phyloP scores from a whole-genome alignment of 1,284 basidiomycete species.

The Lignosus rhinocerotis region DNA sequence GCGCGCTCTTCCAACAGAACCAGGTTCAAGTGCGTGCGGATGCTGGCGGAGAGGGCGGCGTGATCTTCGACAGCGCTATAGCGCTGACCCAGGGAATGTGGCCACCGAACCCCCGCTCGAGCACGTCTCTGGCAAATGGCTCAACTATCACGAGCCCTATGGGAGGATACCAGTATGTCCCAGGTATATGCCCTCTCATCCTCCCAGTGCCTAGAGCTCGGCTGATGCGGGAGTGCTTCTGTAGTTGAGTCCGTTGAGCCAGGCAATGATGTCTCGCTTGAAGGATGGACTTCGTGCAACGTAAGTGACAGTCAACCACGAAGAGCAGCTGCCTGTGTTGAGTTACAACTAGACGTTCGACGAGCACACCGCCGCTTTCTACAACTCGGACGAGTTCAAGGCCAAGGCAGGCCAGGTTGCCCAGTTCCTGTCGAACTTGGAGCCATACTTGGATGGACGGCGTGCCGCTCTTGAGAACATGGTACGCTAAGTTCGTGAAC shows the following conservation, averaged over 20 bases:
- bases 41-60: conserved; percentile 50
- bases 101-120: conserved; percentile 38
- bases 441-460: conserved; percentile 43
- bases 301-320: conserved; percentile 25
- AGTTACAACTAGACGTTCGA: conserved; percentile 30
- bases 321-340: background rate
- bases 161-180: conserved; percentile 61
- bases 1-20: conserved; percentile 35
- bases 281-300: conserved; percentile 49
- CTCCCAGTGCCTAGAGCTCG: background rate
- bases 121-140: conserved; percentile 48
- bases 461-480: conserved; percentile 44
- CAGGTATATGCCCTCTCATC: conserved; percentile 43
- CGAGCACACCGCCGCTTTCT: conserved; percentile 31
- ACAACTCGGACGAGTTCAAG: conserved; percentile 39
- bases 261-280: conserved; percentile 41
- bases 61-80: conserved; percentile 49
- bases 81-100: conserved; percentile 51
- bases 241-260: conserved; percentile 49
- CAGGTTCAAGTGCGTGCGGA: conserved; percentile 46
- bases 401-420: conserved; percentile 34
- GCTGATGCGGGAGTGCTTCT: background rate
- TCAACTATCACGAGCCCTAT: conserved; percentile 46
- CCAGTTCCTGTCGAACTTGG: conserved; percentile 42
- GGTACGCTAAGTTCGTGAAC: conserved; percentile 25